Evolutionary conservation across 2,329 filamentous ascomycete genomes (phyloP).

Genomic region (Dothideomycetes sp.): DNA sequence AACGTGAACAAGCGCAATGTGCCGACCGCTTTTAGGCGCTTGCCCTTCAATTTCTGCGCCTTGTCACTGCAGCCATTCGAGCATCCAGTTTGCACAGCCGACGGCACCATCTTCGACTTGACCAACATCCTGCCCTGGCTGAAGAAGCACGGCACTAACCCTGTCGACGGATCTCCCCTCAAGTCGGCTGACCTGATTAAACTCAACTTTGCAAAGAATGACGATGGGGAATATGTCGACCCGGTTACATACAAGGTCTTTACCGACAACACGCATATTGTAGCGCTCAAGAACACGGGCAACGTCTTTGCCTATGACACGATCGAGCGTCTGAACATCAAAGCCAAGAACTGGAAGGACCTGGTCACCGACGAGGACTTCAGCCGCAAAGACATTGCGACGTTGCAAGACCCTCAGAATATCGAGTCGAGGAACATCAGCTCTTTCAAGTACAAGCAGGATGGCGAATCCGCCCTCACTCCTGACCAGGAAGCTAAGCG

Average conservation of each 20-base stretch:
- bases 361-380: constrained; percentile 82
- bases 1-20: constrained; percentile 45
- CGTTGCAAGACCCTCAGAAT: constrained; percentile 90
- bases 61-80: constrained; percentile 90
- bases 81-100: constrained; percentile 80
- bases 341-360: constrained; percentile 91
- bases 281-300: constrained; percentile 73
- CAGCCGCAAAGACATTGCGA: constrained; percentile 83
- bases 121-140: constrained; percentile 93
- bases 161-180: constrained; percentile 70
- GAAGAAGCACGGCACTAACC: constrained; percentile 86
- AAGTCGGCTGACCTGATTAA: constrained; percentile 77
- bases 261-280: constrained; percentile 95
- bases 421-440: constrained; percentile 70
- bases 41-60: constrained; percentile 97
- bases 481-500: constrained; percentile 60
- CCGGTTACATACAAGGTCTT: constrained; percentile 96
- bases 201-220: constrained; percentile 84
- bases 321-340: constrained; percentile 88
- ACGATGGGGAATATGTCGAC: constrained; percentile 83
- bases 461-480: constrained; percentile 58
- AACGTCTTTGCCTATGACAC: constrained; percentile 98
- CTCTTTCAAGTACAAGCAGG: constrained; percentile 79
- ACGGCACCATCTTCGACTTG: constrained; percentile 87
- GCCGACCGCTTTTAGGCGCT: constrained; percentile 65